Evolutionary conservation across 2,329 filamentous ascomycete genomes (phyloP), one percentile per base, ranked within the genome.

Genomic region (Diplodia scrobiculata): DNA sequence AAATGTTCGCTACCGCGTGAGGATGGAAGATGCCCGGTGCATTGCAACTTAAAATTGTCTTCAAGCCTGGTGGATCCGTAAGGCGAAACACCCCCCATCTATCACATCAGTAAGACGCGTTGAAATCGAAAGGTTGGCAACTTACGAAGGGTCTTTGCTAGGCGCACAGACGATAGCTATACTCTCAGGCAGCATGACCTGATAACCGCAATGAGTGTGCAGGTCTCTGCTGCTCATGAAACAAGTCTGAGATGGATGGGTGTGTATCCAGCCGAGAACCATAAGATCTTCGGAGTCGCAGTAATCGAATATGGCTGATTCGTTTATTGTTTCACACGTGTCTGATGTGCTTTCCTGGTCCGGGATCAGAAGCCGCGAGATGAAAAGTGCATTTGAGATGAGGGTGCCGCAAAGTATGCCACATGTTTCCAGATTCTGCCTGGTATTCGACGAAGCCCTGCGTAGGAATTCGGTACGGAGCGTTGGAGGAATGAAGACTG

Each of bases 91-190:
- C 90, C 58, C 95, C 95, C 82, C 91, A 94, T 68, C 91, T 94
- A 34, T 17, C 41, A 47, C 10, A 27, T 45, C 29, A 64, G 50
- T 50, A 27, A 52, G 52, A 41, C 55, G 21, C 32, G 19, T 45
- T 14, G 21, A 47, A 45, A 65, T 34, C 6, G 25, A 5, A 32
- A 10, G 17, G 45, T n/a, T 27, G 27, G 21, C 14, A 32, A 84
- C 88, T 80, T 80, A 93, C 87, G 88, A 90, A 52, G 90, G 91
- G 41, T 84, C 82, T 72, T 90, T 91, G 66, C 85, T 89, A 0
- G 95, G 95, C 5, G 95, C 91, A 79, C 95, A 99, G 47, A 99
- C 95, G 72, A 99, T 96, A 3, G 95, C 95, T 69, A 99, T 92
- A 72, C 91, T 96, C 81, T 99, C 95, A 0, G 92, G 89, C 79